Percentiles rank a stretch among this genome's conserved stretches.
phyloP scores from a whole-genome alignment of 2,329 filamentous ascomycete genomes.

The Ophiostoma himal-ulmi region DNA sequence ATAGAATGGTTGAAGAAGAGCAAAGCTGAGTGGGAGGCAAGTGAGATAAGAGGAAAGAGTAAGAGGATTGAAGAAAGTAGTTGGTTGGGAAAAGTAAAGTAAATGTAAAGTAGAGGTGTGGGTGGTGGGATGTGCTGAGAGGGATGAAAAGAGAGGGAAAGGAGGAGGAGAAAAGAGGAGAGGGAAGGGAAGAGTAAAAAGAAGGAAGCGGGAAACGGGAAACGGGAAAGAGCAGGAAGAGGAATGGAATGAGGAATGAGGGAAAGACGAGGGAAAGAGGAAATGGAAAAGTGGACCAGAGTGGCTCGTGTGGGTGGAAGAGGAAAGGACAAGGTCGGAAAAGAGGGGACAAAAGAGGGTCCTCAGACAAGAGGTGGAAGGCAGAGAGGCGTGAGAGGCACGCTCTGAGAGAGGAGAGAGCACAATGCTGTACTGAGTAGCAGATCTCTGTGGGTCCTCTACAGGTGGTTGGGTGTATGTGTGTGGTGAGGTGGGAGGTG shows the following conservation, averaged over 20 bases:
- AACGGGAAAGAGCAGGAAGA: background rate
- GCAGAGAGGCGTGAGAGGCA: background rate
- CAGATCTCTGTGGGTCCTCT: background rate
- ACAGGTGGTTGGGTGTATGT: too few relatives aligned
- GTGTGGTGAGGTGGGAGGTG: too few relatives aligned
- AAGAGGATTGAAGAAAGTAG: background rate
- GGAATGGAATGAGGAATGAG: background rate
- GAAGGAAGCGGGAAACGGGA: conserved; percentile 11
- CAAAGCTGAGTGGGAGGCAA: background rate
- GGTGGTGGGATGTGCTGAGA: conserved; percentile 8
- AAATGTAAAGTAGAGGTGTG: background rate
- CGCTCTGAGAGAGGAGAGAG: background rate
- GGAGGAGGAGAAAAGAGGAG: background rate
- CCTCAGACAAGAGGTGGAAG: background rate
- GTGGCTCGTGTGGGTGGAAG: conserved; percentile 5
- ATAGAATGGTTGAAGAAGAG: background rate
- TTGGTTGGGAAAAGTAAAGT: background rate
- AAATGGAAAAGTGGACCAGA: background rate
- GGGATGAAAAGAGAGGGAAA: background rate
- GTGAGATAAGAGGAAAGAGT: background rate
- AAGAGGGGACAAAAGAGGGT: conserved; percentile 8
- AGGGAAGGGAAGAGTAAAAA: background rate
- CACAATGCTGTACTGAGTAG: background rate
- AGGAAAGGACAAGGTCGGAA: conserved; percentile 8
- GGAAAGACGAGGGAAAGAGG: conserved; percentile 5